A percentile compares a stretch with the other conserved stretches of the same genome.
phyloP scores from a whole-genome alignment of 768 basidiomycete genomes.

The Dendrothele bispora region DNA sequence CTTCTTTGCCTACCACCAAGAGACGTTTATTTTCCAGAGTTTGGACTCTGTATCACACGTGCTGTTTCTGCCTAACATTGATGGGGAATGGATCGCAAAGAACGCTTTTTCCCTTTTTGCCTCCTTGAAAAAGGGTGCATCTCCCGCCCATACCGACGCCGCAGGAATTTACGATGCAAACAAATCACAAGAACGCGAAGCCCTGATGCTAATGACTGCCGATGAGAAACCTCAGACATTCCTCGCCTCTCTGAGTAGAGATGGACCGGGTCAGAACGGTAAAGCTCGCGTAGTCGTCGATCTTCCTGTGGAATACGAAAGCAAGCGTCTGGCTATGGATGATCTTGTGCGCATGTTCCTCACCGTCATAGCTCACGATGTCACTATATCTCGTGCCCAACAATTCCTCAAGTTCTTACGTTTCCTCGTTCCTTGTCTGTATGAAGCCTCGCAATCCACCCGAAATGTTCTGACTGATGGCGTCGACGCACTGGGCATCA shows the following conservation, averaged over 20 bases:
- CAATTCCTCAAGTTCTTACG: conserved; percentile 67
- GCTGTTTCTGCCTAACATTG: conserved; percentile 45
- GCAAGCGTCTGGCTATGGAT: conserved; percentile 55
- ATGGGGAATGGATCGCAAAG: conserved; percentile 52
- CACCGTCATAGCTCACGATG: conserved; percentile 78
- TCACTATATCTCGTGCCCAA: conserved; percentile 63
- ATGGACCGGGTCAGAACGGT: conserved; percentile 32
- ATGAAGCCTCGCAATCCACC: conserved; percentile 51
- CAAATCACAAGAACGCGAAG: conserved; percentile 66
- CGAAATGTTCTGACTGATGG: conserved; percentile 64
- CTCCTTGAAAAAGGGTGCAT: conserved; percentile 47
- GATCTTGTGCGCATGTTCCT: conserved; percentile 71
- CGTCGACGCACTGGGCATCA: conserved; percentile 61
- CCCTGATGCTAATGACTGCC: conserved; percentile 64
- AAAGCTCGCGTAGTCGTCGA: conserved; percentile 41
- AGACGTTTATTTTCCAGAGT: conserved; percentile 74
- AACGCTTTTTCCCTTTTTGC: conserved; percentile 60
- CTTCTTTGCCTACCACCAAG: conserved; percentile 73
- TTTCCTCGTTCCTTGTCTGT: conserved; percentile 54
- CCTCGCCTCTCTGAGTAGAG: conserved; percentile 51
- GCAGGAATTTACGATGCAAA: conserved; percentile 69
- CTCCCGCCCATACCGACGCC: conserved; percentile 15
- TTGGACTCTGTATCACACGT: conserved; percentile 62
- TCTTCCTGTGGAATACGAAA: conserved; percentile 62
- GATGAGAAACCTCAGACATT: conserved; percentile 77